Evolutionary conservation across 352 stramenopile species (phyloP).

Genomic region (Plasmopara halstedii): DNA sequence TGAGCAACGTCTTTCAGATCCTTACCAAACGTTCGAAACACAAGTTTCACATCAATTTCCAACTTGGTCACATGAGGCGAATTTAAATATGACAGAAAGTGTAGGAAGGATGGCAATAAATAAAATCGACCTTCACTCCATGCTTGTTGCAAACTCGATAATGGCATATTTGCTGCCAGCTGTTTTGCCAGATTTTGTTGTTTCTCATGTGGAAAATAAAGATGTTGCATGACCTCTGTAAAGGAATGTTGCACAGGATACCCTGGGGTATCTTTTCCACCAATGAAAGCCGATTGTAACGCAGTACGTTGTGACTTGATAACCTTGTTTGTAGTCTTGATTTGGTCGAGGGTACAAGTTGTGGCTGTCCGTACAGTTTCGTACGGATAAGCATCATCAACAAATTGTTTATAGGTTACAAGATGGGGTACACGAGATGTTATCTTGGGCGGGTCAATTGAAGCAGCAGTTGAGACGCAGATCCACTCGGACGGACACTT

Average conservation of each 20-base stretch:
- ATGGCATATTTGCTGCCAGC: constrained; percentile 32
- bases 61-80: constrained; percentile 13
- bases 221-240: constrained; percentile 59
- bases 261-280: constrained; percentile 33
- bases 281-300: constrained; percentile 72
- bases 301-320: constrained; percentile 74
- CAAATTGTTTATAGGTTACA: constrained; percentile 81
- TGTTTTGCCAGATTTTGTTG: constrained; percentile 44
- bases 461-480: constrained; percentile 52
- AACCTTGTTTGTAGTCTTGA: constrained; percentile 70
- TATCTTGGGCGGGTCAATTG: constrained; percentile 27
- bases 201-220: constrained; percentile 52
- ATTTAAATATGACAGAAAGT: constrained; percentile 52
- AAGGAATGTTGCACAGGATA: constrained; percentile 38
- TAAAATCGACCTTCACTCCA: constrained; percentile 74
- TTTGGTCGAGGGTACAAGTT: constrained; percentile 29
- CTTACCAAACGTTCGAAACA: constrained; percentile 79
- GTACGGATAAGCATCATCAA: constrained; percentile 66
- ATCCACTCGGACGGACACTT: constrained; percentile 31
- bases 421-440: constrained; percentile 10
- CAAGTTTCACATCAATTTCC: constrained; percentile 42
- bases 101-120: constrained; percentile 72
- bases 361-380: constrained; percentile 30
- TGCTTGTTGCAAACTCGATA: constrained; percentile 53
- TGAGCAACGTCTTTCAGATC: constrained; percentile 68